Evolutionary conservation across 169 alveolate species (phyloP).

Genomic region (Amoebophrya sp.): DNA sequence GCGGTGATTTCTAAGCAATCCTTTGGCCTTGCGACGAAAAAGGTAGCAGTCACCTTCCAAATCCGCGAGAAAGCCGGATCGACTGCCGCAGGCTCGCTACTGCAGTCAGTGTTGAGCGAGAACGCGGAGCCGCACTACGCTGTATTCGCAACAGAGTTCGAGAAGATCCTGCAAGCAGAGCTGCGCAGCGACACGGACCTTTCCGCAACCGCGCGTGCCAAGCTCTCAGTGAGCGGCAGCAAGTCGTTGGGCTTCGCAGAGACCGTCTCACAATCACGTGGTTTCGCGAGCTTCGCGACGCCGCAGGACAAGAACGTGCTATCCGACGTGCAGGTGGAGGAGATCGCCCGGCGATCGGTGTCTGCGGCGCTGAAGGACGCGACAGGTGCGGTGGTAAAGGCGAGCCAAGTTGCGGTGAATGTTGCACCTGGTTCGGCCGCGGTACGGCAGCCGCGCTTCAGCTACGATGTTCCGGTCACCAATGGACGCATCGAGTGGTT

Average conservation of each 20-base stretch:
- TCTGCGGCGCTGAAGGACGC: neutral
- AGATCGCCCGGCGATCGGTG: neutral
- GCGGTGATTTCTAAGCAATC: neutral
- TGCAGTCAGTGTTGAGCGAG: neutral
- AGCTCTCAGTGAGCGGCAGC: no score
- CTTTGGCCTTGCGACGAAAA: neutral
- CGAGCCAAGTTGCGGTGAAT: neutral
- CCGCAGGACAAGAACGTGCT: neutral
- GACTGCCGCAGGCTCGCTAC: neutral
- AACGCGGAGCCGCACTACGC: neutral
- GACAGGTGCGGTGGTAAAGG: neutral
- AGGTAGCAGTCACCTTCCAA: neutral
- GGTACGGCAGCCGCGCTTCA: neutral
- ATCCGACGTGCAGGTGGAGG: neutral
- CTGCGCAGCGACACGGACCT: no score
- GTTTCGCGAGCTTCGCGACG: neutral
- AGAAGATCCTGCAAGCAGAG: neutral
- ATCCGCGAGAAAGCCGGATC: neutral
- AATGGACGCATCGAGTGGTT: neutral
- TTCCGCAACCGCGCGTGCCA: no score
- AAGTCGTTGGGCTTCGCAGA: no score
- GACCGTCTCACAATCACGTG: neutral
- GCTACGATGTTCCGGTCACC: neutral
- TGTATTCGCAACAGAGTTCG: neutral
- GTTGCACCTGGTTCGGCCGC: neutral